Conservation (phyloP, 345 rosid genomes). For the Ailanthus altissimus region DNA sequence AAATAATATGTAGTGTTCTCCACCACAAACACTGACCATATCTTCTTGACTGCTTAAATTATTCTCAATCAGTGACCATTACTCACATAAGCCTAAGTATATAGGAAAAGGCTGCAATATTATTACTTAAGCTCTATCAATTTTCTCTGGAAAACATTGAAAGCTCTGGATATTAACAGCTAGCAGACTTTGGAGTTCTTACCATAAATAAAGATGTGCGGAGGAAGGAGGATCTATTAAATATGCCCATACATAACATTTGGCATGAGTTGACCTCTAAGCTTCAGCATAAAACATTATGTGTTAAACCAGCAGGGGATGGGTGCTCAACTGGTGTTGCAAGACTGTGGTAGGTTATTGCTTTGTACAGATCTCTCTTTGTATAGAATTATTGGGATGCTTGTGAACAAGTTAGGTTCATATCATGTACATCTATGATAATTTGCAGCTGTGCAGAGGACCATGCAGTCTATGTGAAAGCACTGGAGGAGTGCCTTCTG, state of each 20-base stretch:
- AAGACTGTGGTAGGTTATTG: conserved; percentile 66
- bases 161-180: conserved; percentile 48
- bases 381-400: conserved; percentile 4
- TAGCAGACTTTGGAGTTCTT: conserved; percentile 71
- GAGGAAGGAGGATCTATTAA: conserved; percentile 62
- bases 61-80: not conserved
- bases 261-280: conserved; percentile 69
- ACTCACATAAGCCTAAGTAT: conserved; percentile 1
- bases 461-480: conserved; percentile 66
- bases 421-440: not conserved
- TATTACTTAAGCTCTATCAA: not conserved
- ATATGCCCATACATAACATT: conserved; percentile 39
- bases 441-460: conserved; percentile 62
- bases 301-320: conserved; percentile 93
- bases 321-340: conserved; percentile 99
- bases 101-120: not conserved
- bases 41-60: conserved; percentile 5
- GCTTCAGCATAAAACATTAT: conserved; percentile 74
- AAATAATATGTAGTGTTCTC: conserved; percentile 6
- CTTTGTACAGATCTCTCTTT: conserved; percentile 11
- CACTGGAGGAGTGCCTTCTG: conserved; percentile 66
- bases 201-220: conserved; percentile 77
- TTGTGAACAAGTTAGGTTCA: not conserved
- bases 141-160: conserved; percentile 18
- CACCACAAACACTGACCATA: not conserved